Evolutionary conservation across 371 early-diverging fungal species (phyloP), one percentile per base, ranked within the genome.

Genomic region (Spraguea lophii): DNA sequence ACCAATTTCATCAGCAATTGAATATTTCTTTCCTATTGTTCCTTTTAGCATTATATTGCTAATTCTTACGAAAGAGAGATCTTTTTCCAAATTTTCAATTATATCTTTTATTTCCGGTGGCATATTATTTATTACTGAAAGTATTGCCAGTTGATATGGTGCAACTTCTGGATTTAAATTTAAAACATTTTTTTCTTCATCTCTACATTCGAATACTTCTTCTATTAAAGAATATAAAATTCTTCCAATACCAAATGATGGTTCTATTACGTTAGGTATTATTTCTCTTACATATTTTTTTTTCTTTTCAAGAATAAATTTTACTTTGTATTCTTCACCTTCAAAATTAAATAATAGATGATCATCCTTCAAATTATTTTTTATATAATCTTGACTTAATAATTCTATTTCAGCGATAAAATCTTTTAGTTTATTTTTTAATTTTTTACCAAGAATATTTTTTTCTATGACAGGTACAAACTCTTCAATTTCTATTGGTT

Each of bases 221-320:
- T 95, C 95, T 56, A 93, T 70, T 25, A 94, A 79, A 27, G 87
- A 77, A 72, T 92, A 91, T 45, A 98, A 74, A 56, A 98, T 92
- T 64, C 99, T 87, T 52, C 93, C 92, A 57, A 98, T 82, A 74
- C 97, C 99, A 73, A 98, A 98, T 21, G 94, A 92, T 35, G 99
- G 99, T 72, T 98, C 99, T 65, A 98, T 94, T 61, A 98, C 95
- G 64, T 83, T 86, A 35, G 99, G 99, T 7, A 78, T 80, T 72
- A 80, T 89, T 73, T 91, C 91, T 69, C 88, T 84, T 25, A 88
- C 84, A 36, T 40, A 50, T 21, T 47, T 25, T 13, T 40, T 63
- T 13, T 16, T 26, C 15, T 43, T 30, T 17, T 34, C 34, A 1
- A 43, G 40, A 19, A 25, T 36, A 30, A 46, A 40, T 22, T 44